Percentiles rank a stretch among this genome's conserved stretches.
Conservation (phyloP, 805 yeast species). For the Candida germanica region DNA sequence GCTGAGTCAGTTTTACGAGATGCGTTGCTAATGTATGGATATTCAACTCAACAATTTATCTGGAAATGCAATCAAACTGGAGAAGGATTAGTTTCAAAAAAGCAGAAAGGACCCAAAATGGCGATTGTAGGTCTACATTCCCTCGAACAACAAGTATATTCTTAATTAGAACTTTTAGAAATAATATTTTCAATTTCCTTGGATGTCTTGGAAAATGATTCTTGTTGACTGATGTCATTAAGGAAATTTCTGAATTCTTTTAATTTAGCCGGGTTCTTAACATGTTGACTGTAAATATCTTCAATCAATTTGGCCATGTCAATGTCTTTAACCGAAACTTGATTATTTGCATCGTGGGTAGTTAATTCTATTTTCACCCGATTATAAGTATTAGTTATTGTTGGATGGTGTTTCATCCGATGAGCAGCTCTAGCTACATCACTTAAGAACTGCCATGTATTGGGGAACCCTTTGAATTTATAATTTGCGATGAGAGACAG, state of each 20-base stretch:
- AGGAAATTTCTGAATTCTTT: slow-evolving; percentile 2
- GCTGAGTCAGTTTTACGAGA: no score
- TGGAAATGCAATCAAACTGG: no score
- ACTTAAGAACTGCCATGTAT: slow-evolving; percentile 66
- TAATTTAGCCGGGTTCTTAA: slow-evolving; percentile 3
- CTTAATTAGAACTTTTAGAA: no score
- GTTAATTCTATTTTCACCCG: slow-evolving; percentile 51
- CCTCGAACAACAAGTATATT: no score
- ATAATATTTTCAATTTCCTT: slow-evolving; percentile 2
- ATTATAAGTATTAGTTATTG: slow-evolving; percentile 61
- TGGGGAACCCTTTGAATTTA: slow-evolving; percentile 48
- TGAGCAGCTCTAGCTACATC: slow-evolving; percentile 58
- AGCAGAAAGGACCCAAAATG: no score
- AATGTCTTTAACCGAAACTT: slow-evolving; percentile 54
- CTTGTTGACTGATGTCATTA: slow-evolving; percentile 1
- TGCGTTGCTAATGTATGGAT: no score
- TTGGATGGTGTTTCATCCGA: slow-evolving; percentile 66
- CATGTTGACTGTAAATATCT: slow-evolving; percentile 4
- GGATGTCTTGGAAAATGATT: slow-evolving; percentile 4
- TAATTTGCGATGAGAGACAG: slow-evolving; percentile 18
- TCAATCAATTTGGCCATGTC: slow-evolving; percentile 47
- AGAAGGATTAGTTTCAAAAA: no score
- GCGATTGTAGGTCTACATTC: no score
- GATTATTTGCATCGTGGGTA: slow-evolving; percentile 60
- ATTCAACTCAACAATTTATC: no score